Base-by-base conservation (phyloP, 495 filamentous ascomycete genomes). In the Choiromyces venosus region DNA sequence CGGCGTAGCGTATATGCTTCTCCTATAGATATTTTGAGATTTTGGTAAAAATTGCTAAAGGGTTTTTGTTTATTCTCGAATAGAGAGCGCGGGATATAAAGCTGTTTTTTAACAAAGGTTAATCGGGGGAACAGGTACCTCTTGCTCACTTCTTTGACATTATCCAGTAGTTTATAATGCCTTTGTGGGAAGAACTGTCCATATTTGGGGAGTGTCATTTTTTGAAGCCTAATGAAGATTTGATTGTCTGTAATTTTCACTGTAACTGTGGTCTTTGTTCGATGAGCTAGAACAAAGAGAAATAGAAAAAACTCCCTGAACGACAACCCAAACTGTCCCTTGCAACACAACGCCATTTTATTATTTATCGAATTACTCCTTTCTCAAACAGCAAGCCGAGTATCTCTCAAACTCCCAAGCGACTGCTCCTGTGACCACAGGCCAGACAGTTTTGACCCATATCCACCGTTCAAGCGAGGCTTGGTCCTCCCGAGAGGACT, bases 381-480 rank as follows among this genome's bases (percentile, higher is more conserved):
- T 61, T 64, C 71, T 56, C 38, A 71, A 5, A 46, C 77, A 80
- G 71, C 77, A 80, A 37, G 68, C 64, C 14, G 67, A 69, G 38
- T 52, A 80, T 16, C 40, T 46, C 52, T 77, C 78, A 16, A 77
- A 70, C 71, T 79, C 78, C 78, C 74, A 74, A 8, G 77, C 74
- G 19, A 80, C 64, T 0, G 76, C 29, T 16, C 78, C 78, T 21
- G 71, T 65, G 37, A 74, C 71, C 37, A 72, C 40, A 39, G 74
- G 77, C 74, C 76, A 79, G 61, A 76, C 66, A 56, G 67, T 69
- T 68, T 80, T 73, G 2, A 80, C 66, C 77, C 73, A 79, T 16
- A 76, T 46, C 67, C 69, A 73, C 73, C 70, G 71, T n/a, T 61
- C n/a, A 7, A n/a, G 37, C 52, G 35, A 71, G 7, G 44, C 40